Evolutionary conservation across 495 filamentous ascomycete species (phyloP).

Genomic region (Hypoxylon trugodes): DNA sequence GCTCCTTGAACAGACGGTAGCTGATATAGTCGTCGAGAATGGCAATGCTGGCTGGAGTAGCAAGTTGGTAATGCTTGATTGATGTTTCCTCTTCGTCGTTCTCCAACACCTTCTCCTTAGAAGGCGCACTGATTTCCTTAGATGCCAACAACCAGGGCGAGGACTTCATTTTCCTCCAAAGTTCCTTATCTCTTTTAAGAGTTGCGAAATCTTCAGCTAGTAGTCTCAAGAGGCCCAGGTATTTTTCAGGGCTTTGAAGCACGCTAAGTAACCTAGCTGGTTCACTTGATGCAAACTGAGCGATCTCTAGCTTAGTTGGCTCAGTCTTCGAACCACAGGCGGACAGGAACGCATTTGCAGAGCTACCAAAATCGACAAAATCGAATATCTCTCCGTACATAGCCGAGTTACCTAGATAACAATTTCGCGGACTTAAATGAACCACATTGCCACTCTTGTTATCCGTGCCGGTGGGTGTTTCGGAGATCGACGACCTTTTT

Average conservation of each 20-base stretch:
- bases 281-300: slow-evolving; percentile 76
- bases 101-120: slow-evolving; percentile 58
- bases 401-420: slow-evolving; percentile 78
- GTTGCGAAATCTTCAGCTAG: slow-evolving; percentile 73
- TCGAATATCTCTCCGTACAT: slow-evolving; percentile 91
- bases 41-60: slow-evolving; percentile 72
- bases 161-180: slow-evolving; percentile 78
- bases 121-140: slow-evolving; percentile 68
- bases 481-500: slow-evolving; percentile 30
- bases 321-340: slow-evolving; percentile 89
- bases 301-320: slow-evolving; percentile 85
- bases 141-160: slow-evolving; percentile 82
- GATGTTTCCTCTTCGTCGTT: slow-evolving; percentile 74
- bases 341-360: slow-evolving; percentile 88
- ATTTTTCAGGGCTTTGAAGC: slow-evolving; percentile 82
- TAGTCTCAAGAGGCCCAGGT: slow-evolving; percentile 78
- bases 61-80: slow-evolving; percentile 80
- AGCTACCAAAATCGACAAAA: slow-evolving; percentile 90
- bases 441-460: slow-evolving; percentile 41
- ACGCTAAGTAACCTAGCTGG: slow-evolving; percentile 80
- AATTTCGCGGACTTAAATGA: slow-evolving; percentile 67
- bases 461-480: slow-evolving; percentile 29
- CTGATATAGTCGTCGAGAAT: slow-evolving; percentile 87
- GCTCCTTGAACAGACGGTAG: slow-evolving; percentile 82
- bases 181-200: slow-evolving; percentile 78